Evolutionary conservation across 2,329 filamentous ascomycete species (phyloP).

Genomic region (Fusarium hainanense): DNA sequence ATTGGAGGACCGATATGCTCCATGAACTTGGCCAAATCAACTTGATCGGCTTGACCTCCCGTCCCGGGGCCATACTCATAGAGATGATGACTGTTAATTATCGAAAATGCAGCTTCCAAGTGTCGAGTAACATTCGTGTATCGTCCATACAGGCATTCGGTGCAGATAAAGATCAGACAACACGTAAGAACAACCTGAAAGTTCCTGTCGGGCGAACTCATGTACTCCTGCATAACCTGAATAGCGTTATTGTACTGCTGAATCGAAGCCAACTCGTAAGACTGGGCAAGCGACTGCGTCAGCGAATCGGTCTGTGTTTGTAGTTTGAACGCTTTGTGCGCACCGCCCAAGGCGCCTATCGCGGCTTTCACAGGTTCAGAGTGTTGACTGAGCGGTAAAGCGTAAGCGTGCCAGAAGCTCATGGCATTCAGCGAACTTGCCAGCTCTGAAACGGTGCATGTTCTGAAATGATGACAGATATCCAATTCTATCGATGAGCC

Average conservation of each 20-base stretch:
- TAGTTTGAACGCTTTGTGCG: slow-evolving; percentile 19
- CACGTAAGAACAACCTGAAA: slow-evolving; percentile 17
- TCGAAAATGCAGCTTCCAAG: not conserved
- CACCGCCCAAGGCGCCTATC: slow-evolving; percentile 12
- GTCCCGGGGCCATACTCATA: not conserved
- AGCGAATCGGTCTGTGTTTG: not conserved
- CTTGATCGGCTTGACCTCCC: fast-evolving
- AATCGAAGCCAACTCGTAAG: not conserved
- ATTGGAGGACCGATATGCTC: slow-evolving; percentile 10
- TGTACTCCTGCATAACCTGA: slow-evolving; percentile 1
- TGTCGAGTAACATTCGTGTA: slow-evolving; percentile 8
- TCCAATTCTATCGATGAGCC: not conserved
- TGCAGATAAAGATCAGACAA: slow-evolving; percentile 28
- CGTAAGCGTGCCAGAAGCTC: slow-evolving; percentile 16
- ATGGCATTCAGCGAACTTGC: not conserved
- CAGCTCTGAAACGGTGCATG: not conserved
- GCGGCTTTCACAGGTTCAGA: slow-evolving; percentile 1
- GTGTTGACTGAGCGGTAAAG: slow-evolving; percentile 4
- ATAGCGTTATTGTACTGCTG: slow-evolving; percentile 24
- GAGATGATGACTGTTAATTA: not conserved
- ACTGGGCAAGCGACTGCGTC: not conserved
- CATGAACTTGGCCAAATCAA: slow-evolving; percentile 1
- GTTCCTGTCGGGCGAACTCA: not conserved
- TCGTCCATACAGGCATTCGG: not conserved
- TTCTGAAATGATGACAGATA: slow-evolving; percentile 18